These are phyloP conservation scores for Phyllosticta citribraziliensis DNA, from an alignment of 2,329 filamentous ascomycete species.

Conservation along the genomic window DNA sequence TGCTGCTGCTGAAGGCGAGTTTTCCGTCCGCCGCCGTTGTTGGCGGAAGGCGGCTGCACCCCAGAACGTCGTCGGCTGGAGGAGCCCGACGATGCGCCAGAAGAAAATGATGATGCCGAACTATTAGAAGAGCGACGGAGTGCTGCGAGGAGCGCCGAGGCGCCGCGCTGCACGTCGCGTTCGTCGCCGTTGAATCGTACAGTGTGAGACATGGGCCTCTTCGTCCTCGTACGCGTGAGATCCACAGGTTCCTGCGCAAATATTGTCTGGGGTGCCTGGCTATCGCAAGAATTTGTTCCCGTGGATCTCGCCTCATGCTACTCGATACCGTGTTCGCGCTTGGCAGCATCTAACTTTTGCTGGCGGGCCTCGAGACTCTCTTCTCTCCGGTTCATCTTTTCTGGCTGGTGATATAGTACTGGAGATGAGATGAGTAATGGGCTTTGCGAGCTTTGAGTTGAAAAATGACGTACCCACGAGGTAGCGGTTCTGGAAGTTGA, in stretches of 20 bases:
- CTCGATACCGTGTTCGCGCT: slow-evolving; percentile 96
- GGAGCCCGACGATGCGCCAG: not conserved
- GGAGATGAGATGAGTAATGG: slow-evolving; percentile 12
- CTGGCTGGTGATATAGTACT: slow-evolving; percentile 69
- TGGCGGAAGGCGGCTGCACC: not conserved
- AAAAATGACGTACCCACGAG: slow-evolving; percentile 67
- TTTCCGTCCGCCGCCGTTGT: not conserved
- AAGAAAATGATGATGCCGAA: slow-evolving; percentile 6
- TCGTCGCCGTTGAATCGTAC: slow-evolving; percentile 6
- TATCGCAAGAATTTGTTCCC: slow-evolving; percentile 12
- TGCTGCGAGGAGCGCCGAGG: not conserved
- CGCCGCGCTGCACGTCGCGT: slow-evolving; percentile 1
- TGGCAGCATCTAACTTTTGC: slow-evolving; percentile 96
- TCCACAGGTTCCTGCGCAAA: slow-evolving; percentile 7
- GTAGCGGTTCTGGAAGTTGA: slow-evolving; percentile 99
- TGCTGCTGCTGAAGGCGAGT: not conserved
- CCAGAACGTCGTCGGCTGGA: slow-evolving; percentile 4
- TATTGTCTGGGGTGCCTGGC: slow-evolving; percentile 7
- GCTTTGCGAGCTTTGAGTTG: not conserved
- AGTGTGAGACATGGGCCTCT: slow-evolving; percentile 1
- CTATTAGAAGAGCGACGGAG: not conserved
- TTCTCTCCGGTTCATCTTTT: slow-evolving; percentile 57
- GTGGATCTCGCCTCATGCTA: slow-evolving; percentile 50
- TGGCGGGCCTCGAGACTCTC: slow-evolving; percentile 67
- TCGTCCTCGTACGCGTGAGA: slow-evolving; percentile 8